Percentiles rank a stretch among this genome's conserved stretches.
Evolutionary conservation across 1,139 yeast species (phyloP).

Genomic region (Protomyces pachydermus): DNA sequence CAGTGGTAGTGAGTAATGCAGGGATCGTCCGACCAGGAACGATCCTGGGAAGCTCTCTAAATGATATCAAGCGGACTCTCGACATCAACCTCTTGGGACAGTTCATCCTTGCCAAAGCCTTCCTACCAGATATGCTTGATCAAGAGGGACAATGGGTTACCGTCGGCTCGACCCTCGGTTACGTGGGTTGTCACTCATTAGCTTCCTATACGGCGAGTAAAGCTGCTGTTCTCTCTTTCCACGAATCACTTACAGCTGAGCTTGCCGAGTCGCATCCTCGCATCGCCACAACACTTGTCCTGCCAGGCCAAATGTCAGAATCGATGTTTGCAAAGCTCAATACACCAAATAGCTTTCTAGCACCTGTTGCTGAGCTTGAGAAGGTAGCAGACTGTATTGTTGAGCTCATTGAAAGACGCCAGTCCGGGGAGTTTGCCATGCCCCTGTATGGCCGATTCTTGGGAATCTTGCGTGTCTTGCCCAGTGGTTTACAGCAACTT

Average conservation of each 20-base stretch:
- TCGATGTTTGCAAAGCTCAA: constrained; percentile 62
- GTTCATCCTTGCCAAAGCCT: constrained; percentile 62
- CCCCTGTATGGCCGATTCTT: constrained; percentile 73
- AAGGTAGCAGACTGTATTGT: constrained; percentile 58
- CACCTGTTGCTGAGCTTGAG: constrained; percentile 72
- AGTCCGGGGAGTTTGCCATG: constrained; percentile 60
- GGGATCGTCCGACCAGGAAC: constrained; percentile 60
- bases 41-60: constrained; percentile 50
- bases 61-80: constrained; percentile 42
- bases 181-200: constrained; percentile 35
- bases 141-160: constrained; percentile 72
- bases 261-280: constrained; percentile 56
- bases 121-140: constrained; percentile 68
- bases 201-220: constrained; percentile 83
- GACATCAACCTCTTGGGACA: constrained; percentile 64
- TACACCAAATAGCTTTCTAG: constrained; percentile 68
- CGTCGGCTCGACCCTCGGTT: constrained; percentile 76
- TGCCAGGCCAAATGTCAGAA: constrained; percentile 83
- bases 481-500: constrained; percentile 62
- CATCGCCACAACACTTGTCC: constrained; percentile 65
- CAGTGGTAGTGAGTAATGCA: constrained; percentile 76
- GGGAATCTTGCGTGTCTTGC: constrained; percentile 65
- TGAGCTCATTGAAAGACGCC: constrained; percentile 55
- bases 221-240: constrained; percentile 76
- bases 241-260: constrained; percentile 73